Evolutionary conservation across 2,329 filamentous ascomycete species (phyloP).

Genomic region (Delphinella strobiligena): DNA sequence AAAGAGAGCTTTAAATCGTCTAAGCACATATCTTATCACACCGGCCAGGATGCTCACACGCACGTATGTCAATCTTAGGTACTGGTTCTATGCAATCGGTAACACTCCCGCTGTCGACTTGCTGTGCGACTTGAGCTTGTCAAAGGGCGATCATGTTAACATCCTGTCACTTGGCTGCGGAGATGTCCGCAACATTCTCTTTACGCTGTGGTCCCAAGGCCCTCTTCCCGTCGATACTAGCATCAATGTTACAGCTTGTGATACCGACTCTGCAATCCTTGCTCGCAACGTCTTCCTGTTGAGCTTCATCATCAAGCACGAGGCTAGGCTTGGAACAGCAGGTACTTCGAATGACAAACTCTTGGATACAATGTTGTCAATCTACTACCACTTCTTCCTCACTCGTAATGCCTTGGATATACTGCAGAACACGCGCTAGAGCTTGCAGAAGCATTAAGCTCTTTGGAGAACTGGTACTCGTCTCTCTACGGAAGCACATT

Average conservation of each 20-base stretch:
- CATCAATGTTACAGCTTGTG: slow-evolving; percentile 37
- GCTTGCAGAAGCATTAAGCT: slow-evolving; percentile 26
- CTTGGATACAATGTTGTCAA: slow-evolving; percentile 34
- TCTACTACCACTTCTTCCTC: slow-evolving; percentile 44
- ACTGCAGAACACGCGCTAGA: slow-evolving; percentile 33
- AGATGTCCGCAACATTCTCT: slow-evolving; percentile 46
- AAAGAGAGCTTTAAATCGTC: no score
- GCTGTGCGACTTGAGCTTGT: slow-evolving; percentile 26
- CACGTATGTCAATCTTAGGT: slow-evolving; percentile 4
- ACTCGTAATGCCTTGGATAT: slow-evolving; percentile 24
- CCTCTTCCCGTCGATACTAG: slow-evolving; percentile 22
- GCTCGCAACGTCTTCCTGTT: slow-evolving; percentile 47
- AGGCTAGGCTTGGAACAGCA: neutral
- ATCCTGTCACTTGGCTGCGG: slow-evolving; percentile 45
- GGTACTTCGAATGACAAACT: slow-evolving; percentile 12
- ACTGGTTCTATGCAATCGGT: slow-evolving; percentile 28
- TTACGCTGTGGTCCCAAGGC: slow-evolving; percentile 35
- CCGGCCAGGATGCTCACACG: slow-evolving; percentile 6
- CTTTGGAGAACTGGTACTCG: slow-evolving; percentile 20
- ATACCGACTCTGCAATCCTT: slow-evolving; percentile 37
- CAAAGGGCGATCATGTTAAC: slow-evolving; percentile 32
- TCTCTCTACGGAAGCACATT: slow-evolving; percentile 32
- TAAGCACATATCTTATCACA: no score
- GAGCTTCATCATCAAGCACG: slow-evolving; percentile 37
- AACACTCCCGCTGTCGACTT: slow-evolving; percentile 43